These are phyloP conservation scores for Xylariaceae sp. DNA, from an alignment of 2,329 filamentous ascomycete genomes.

Conservation along the genomic window DNA sequence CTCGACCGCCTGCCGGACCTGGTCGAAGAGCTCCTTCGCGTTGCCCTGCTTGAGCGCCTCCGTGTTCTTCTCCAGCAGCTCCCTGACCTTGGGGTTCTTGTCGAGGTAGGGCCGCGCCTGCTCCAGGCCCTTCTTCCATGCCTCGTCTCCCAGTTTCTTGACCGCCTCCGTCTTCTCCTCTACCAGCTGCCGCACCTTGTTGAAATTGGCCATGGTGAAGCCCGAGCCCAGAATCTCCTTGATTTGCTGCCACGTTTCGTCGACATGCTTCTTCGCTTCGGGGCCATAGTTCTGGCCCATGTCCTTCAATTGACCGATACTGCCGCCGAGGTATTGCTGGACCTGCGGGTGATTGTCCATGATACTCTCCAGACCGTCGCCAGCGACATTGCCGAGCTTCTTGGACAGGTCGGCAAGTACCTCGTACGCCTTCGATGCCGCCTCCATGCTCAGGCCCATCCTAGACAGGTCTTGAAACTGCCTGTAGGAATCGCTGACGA, in stretches of 20 bases:
- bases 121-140: slow-evolving; percentile 64
- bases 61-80: slow-evolving; percentile 63
- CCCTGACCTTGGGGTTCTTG: slow-evolving; percentile 69
- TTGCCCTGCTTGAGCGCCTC: slow-evolving; percentile 62
- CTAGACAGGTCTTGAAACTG: slow-evolving; percentile 57
- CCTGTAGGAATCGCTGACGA: slow-evolving; percentile 59
- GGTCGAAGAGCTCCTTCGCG: slow-evolving; percentile 53
- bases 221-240: slow-evolving; percentile 57
- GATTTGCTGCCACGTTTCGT: slow-evolving; percentile 62
- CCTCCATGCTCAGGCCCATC: slow-evolving; percentile 53
- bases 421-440: slow-evolving; percentile 53
- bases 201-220: slow-evolving; percentile 41
- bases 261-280: slow-evolving; percentile 68
- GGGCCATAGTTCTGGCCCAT: slow-evolving; percentile 64
- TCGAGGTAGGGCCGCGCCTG: slow-evolving; percentile 65
- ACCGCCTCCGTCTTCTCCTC: slow-evolving; percentile 64
- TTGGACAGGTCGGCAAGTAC: slow-evolving; percentile 55
- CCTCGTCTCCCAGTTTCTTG: slow-evolving; percentile 60
- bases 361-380: slow-evolving; percentile 52
- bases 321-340: slow-evolving; percentile 64
- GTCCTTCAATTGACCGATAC: slow-evolving; percentile 60
- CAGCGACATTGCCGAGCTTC: slow-evolving; percentile 53
- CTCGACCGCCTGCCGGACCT: slow-evolving; percentile 52
- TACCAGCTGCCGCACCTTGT: slow-evolving; percentile 54
- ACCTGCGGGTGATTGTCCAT: slow-evolving; percentile 66